These are phyloP conservation scores for Apiotrichum laibachii DNA, from an alignment of 1,284 basidiomycete genomes.

Conservation along the genomic window DNA sequence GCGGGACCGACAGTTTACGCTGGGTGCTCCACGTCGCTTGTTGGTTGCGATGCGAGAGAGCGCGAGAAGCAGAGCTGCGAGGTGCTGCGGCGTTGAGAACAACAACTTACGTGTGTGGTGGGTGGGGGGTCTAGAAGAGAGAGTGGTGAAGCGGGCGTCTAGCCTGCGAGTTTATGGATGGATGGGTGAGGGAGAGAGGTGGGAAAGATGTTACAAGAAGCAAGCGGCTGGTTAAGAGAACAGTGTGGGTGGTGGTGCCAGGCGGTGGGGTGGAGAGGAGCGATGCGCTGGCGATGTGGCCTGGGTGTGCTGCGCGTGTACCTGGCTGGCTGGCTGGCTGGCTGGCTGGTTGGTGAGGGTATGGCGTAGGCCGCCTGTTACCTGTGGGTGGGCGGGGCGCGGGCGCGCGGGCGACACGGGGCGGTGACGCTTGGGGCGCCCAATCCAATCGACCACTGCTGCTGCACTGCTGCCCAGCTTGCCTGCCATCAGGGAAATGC, in stretches of 20 bases:
- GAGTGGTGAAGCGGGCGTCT: constrained; percentile 1
- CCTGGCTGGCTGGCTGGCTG: too few species aligned
- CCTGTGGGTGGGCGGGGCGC: too few species aligned
- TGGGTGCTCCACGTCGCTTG: too few species aligned
- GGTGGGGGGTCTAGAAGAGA: background rate
- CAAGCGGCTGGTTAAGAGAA: constrained; percentile 9
- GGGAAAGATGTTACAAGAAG: background rate
- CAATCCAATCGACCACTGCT: background rate
- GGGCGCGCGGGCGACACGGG: background rate
- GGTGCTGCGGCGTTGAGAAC: too few species aligned
- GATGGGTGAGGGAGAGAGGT: constrained; percentile 6
- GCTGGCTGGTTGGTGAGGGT: too few species aligned
- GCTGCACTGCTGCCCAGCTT: too few species aligned
- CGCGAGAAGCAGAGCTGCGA: background rate
- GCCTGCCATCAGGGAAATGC: too few species aligned
- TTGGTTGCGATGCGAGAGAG: background rate
- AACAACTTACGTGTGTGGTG: constrained; percentile 2
- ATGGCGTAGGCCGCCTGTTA: too few species aligned
- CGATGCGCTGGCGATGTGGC: constrained; percentile 10
- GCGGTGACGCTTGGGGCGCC: constrained; percentile 5
- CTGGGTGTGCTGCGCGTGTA: constrained; percentile 9
- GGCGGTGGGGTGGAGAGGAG: constrained; percentile 14
- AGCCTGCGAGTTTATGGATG: constrained; percentile 6
- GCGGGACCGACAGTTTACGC: too few species aligned
- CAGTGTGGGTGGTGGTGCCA: too few species aligned